phyloP scores from a whole-genome alignment of 768 basidiomycete genomes.

The Leucosporidium yakuticum region DNA sequence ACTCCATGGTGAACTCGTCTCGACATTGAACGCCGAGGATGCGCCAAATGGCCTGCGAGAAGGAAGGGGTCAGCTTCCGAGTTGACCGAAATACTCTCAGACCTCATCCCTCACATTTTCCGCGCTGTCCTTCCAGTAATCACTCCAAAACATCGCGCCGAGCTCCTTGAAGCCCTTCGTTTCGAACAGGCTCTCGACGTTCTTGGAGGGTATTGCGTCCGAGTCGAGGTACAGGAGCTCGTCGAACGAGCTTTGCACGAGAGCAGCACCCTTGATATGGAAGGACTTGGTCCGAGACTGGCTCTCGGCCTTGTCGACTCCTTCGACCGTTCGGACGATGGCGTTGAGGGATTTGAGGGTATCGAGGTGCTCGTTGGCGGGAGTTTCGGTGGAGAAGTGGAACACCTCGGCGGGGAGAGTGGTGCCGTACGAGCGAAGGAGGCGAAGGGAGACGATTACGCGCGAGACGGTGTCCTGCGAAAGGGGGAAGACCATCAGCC shows the following conservation, averaged over 20 bases:
- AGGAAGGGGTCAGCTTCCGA: no score
- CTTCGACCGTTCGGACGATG: slow-evolving; percentile 38
- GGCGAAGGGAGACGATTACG: slow-evolving; percentile 38
- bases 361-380: slow-evolving; percentile 26
- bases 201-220: slow-evolving; percentile 42
- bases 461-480: slow-evolving; percentile 41
- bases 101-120: slow-evolving; percentile 18
- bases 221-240: slow-evolving; percentile 47
- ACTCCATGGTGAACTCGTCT: slow-evolving; percentile 49
- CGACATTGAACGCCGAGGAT: slow-evolving; percentile 47
- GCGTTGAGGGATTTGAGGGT: slow-evolving; percentile 25
- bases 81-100: not conserved
- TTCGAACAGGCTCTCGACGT: slow-evolving; percentile 46
- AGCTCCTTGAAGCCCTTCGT: slow-evolving; percentile 44
- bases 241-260: slow-evolving; percentile 39
- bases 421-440: slow-evolving; percentile 37
- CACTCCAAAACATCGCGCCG: slow-evolving; percentile 43
- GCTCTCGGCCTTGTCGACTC: slow-evolving; percentile 39
- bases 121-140: slow-evolving; percentile 48
- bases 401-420: slow-evolving; percentile 42
- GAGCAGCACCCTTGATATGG: slow-evolving; percentile 43
- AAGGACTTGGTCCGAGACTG: slow-evolving; percentile 42
- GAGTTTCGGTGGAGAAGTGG: slow-evolving; percentile 47
- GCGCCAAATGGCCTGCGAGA: slow-evolving; percentile 42
- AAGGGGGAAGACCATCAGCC: no score